Evolutionary conservation across 768 basidiomycete species (phyloP), one percentile per base, ranked within the genome.

Genomic region (Postia placenta): DNA sequence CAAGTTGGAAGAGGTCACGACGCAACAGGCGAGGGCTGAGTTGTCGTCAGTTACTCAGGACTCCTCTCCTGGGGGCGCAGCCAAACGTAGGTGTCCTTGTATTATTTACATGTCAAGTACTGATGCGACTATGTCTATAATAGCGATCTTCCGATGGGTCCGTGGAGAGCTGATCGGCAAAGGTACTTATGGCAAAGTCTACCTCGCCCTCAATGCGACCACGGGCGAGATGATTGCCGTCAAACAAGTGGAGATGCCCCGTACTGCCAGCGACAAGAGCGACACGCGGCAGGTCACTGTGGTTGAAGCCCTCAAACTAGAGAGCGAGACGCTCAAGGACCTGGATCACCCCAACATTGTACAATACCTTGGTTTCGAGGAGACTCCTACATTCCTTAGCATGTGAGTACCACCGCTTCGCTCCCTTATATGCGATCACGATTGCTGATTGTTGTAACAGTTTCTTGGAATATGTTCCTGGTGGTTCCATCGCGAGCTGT

Each of bases 221-320:
- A 95, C 93, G 0, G 93, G 93, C 49, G 94, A 98, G 68, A 95
- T 97, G 91, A 93, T 98, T 60, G 96, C 96, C 15, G 96, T 99
- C 55, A 99, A 99, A 68, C 96, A 98, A 68, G 96, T 99, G 41
- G 96, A 98, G 65, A 79, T 94, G 50, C 95, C 96, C 1, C 81
- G 82, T 44, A 94, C 92, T 6, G 81, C 83, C 15, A 92, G 88
- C 60, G 96, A 99, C 69, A 89, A 87, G 66, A 87, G 81, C 55
- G 93, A 98, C 66, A 75, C 79, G 15, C 79, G 93, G 26, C 93
- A 95, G 58, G 72, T 79, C 47, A 80, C 80, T 24, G 84, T 94
- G 53, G 89, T 99, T 51, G 87, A 93, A 58, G 93, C 94, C 1
- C 70, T 98, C 54, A 92, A 95, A 66, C 75, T 89, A 60, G 96